These are phyloP conservation scores for Termitomyces sp. DNA, from an alignment of 768 basidiomycete species.

Conservation along the genomic window DNA sequence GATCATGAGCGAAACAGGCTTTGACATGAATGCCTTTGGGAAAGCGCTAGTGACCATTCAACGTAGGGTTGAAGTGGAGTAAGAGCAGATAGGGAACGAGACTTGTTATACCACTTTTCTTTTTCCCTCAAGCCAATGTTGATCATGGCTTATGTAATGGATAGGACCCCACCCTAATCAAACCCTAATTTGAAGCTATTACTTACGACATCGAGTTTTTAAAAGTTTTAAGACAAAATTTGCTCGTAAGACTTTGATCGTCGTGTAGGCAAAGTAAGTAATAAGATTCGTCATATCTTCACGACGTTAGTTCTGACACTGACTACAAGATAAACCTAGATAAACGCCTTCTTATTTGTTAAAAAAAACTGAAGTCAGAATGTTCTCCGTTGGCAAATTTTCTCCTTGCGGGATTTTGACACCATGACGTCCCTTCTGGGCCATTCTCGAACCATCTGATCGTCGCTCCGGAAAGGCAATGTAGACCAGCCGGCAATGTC, in stretches of 20 bases:
- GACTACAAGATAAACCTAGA: not conserved
- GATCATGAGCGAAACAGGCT: constrained; percentile 13
- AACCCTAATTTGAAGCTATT: not conserved
- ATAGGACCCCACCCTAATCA: not conserved
- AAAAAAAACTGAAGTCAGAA: not conserved
- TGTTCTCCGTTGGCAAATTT: not conserved
- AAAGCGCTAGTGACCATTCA: constrained; percentile 10
- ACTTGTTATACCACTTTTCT: not conserved
- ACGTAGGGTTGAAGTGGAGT: not conserved
- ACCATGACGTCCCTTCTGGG: not conserved
- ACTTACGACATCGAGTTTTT: not conserved
- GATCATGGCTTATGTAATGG: not conserved
- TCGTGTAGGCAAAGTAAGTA: no score
- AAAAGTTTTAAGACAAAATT: not conserved
- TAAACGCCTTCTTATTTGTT: not conserved
- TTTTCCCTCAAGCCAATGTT: not conserved
- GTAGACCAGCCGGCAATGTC: not conserved
- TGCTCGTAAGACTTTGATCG: not conserved
- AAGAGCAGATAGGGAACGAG: not conserved
- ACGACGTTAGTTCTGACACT: not conserved
- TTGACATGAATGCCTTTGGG: constrained; percentile 12
- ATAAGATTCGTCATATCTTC: not conserved
- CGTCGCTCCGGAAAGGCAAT: not conserved
- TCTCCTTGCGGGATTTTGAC: not conserved
- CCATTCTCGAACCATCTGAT: not conserved